phyloP scores from a whole-genome alignment of 306 rosid genomes.

The Cicer pinnatifidum region DNA sequence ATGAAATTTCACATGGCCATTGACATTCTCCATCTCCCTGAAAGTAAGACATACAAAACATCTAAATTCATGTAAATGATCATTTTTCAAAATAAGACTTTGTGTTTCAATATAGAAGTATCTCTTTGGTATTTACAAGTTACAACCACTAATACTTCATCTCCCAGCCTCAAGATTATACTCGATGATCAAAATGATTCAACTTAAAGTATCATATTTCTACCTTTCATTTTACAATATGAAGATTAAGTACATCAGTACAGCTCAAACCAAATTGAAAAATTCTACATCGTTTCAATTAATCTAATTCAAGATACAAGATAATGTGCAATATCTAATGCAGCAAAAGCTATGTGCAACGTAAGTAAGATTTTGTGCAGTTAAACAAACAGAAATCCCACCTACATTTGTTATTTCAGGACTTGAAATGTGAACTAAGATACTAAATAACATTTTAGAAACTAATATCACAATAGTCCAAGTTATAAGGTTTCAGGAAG shows the following conservation, averaged over 20 bases:
- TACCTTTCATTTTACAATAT: conserved; percentile 8
- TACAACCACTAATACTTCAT: conserved; percentile 31
- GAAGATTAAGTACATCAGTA: conserved; percentile 19
- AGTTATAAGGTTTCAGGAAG: background rate
- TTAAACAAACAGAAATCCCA: background rate
- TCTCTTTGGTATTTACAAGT: conserved; percentile 9
- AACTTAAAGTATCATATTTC: background rate
- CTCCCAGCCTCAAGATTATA: conserved; percentile 28
- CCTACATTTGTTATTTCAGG: background rate
- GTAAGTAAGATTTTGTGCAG: background rate
- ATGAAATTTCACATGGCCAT: conserved; percentile 79
- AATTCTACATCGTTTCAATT: background rate
- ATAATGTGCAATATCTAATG: background rate
- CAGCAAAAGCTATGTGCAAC: background rate
- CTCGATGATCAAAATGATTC: conserved; percentile 11
- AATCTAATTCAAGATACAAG: conserved; percentile 36
- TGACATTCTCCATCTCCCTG: conserved; percentile 86
- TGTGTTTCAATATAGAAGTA: conserved; percentile 17
- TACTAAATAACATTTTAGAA: background rate
- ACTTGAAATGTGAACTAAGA: background rate
- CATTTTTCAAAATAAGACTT: conserved; percentile 21
- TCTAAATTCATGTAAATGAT: conserved; percentile 21
- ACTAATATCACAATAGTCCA: background rate
- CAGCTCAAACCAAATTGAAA: background rate
- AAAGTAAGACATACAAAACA: conserved; percentile 36